A percentile compares a stretch with the other conserved stretches of the same genome.
Evolutionary conservation across 306 rosid species (phyloP).

Genomic region (Boehmeria nivea): DNA sequence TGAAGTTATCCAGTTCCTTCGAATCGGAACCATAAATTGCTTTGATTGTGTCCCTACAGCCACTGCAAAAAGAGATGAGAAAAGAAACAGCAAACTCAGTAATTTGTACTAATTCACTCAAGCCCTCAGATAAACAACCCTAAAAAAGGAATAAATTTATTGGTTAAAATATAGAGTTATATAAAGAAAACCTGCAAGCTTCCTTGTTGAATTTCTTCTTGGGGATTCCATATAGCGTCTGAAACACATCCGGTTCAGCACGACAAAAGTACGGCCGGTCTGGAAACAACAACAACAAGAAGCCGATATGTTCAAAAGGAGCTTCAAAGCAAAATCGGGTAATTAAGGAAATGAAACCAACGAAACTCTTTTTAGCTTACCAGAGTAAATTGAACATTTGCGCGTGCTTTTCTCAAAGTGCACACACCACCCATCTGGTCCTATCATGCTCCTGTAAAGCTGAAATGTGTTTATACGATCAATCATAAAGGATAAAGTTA

Average conservation of each 20-base stretch:
- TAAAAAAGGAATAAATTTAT: neutral
- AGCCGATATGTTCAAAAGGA: neutral
- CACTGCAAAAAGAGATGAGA: conserved; percentile 48
- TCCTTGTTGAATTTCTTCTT: conserved; percentile 66
- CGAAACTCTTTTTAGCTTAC: conserved; percentile 18
- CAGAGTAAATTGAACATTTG: conserved; percentile 79
- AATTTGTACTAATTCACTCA: too few species aligned
- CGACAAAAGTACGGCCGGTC: conserved; percentile 96
- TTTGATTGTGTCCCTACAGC: conserved; percentile 75
- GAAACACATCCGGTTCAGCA: conserved; percentile 59
- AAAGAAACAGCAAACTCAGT: neutral
- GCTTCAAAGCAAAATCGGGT: too few species aligned
- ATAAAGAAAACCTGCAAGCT: conserved; percentile 69
- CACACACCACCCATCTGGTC: conserved; percentile 87
- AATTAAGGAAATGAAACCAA: too few species aligned
- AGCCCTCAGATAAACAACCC: neutral
- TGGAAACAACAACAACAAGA: conserved; percentile 13
- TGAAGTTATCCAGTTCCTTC: conserved; percentile 60
- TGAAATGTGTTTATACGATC: conserved; percentile 26
- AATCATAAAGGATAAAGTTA: too few species aligned
- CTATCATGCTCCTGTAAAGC: conserved; percentile 77
- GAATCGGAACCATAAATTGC: conserved; percentile 66
- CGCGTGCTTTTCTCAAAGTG: conserved; percentile 67
- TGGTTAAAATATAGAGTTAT: neutral
- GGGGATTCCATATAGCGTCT: conserved; percentile 53